Percentiles rank a stretch among this genome's conserved stretches.
These are phyloP conservation scores for Pinus albicaulis DNA, from an alignment of 75 land plant genomes.

Conservation along the genomic window DNA sequence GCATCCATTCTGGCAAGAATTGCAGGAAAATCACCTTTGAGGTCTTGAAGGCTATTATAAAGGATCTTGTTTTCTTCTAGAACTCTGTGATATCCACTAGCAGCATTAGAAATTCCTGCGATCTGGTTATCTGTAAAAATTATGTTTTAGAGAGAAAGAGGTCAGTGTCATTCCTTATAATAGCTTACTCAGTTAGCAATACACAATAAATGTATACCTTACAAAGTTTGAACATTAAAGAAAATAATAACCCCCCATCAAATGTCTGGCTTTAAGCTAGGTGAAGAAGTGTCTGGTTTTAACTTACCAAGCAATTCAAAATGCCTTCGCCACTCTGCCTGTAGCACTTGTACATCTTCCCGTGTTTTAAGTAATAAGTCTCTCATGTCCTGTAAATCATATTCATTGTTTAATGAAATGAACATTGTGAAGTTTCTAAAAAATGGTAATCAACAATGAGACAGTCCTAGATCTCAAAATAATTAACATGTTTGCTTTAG, in stretches of 20 bases:
- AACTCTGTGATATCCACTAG: conserved; percentile 55
- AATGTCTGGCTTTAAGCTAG: no score
- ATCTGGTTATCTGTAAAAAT: conserved; percentile 30
- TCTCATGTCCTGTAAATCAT: conserved; percentile 6
- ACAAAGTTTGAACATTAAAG: neutral
- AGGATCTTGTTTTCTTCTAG: conserved; percentile 56
- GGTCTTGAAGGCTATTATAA: conserved; percentile 69
- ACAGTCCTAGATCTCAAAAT: no score
- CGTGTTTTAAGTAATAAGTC: neutral
- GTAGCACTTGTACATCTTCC: conserved; percentile 4
- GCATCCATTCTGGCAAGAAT: neutral
- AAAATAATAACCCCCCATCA: no score
- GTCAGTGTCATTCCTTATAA: no score
- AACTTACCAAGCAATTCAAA: conserved; percentile 5
- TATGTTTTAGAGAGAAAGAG: neutral
- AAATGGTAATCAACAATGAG: no score
- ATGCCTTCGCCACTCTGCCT: neutral
- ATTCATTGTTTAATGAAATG: neutral
- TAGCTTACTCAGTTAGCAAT: no score
- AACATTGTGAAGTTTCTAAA: no score
- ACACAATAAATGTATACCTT: no score
- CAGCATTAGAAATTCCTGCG: conserved; percentile 45
- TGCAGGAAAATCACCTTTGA: conserved; percentile 49
- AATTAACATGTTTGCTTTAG: no score
- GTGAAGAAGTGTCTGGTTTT: neutral